Percentiles rank a stretch among this genome's conserved stretches.
These are phyloP conservation scores for Rhodotorula toruloides DNA, from an alignment of 768 basidiomycete species.

Conservation along the genomic window DNA sequence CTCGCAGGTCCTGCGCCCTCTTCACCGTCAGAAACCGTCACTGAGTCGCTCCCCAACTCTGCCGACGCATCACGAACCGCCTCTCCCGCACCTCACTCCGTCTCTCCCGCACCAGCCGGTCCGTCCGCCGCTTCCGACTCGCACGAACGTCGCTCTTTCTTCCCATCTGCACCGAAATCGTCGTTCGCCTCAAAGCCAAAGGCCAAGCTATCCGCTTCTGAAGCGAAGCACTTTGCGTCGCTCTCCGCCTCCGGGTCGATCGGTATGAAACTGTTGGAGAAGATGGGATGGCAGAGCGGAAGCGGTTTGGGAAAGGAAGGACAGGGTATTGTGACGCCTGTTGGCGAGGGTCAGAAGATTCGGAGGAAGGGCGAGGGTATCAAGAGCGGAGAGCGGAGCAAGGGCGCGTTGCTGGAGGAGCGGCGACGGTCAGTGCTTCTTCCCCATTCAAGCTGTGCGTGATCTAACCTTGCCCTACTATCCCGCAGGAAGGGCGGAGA, in stretches of 20 bases:
- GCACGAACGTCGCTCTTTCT: slow-evolving; percentile 53
- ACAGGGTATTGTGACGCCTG: slow-evolving; percentile 78
- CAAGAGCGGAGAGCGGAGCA: slow-evolving; percentile 78
- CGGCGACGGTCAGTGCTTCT: slow-evolving; percentile 55
- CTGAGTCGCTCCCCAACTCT: background rate
- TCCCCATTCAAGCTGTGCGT: background rate
- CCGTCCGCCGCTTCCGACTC: slow-evolving; percentile 37
- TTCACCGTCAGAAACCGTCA: background rate
- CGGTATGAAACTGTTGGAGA: slow-evolving; percentile 82
- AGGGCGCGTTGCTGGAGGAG: slow-evolving; percentile 75
- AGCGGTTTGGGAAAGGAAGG: slow-evolving; percentile 68
- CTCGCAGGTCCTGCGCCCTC: slow-evolving; percentile 3
- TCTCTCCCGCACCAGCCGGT: background rate
- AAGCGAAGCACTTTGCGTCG: slow-evolving; percentile 76
- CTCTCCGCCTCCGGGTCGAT: slow-evolving; percentile 59
- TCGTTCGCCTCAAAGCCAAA: slow-evolving; percentile 42
- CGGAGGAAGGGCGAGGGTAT: slow-evolving; percentile 79
- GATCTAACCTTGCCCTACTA: background rate
- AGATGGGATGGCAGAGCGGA: slow-evolving; percentile 89
- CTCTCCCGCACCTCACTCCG: slow-evolving; percentile 47
- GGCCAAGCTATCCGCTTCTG: slow-evolving; percentile 59
- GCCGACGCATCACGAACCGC: background rate
- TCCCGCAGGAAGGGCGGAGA: slow-evolving; percentile 55
- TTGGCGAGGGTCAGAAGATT: slow-evolving; percentile 77
- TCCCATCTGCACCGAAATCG: slow-evolving; percentile 44